Conservation (phyloP, 345 rosid genomes). For the Draba incana region DNA sequence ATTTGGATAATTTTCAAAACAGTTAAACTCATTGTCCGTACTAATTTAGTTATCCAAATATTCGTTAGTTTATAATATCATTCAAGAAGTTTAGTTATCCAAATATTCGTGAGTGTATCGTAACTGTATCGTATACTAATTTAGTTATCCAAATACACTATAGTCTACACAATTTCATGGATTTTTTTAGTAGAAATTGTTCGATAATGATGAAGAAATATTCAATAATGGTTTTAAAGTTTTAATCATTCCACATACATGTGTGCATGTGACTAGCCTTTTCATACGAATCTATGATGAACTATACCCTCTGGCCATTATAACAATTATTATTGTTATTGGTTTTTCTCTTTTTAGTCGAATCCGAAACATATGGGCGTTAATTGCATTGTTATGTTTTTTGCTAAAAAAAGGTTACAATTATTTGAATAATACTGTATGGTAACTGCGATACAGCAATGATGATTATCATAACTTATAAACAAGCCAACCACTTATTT, state of each 20-base stretch:
- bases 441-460: conserved; percentile 34
- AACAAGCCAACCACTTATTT: conserved; percentile 36
- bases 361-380: conserved; percentile 26
- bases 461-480: conserved; percentile 34
- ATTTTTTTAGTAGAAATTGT: conserved; percentile 1
- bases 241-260: conserved; percentile 32
- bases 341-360: conserved; percentile 21
- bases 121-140: background rate
- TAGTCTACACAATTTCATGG: conserved; percentile 3
- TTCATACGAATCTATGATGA: conserved; percentile 33
- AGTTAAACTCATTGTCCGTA: too few relatives aligned
- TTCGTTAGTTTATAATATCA: too few relatives aligned
- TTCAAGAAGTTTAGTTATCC: background rate
- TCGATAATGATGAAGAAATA: conserved; percentile 23
- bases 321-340: conserved; percentile 27
- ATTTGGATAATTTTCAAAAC: background rate
- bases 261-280: conserved; percentile 43
- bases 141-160: background rate
- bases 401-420: conserved; percentile 31
- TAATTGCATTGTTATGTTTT: conserved; percentile 28
- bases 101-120: too few relatives aligned
- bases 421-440: conserved; percentile 31
- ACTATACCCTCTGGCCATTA: conserved; percentile 36
- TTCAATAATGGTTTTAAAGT: conserved; percentile 5
- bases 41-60: background rate